phyloP scores from a whole-genome alignment of 164 flowering plant species.

The Magnolia kwangsiensis region DNA sequence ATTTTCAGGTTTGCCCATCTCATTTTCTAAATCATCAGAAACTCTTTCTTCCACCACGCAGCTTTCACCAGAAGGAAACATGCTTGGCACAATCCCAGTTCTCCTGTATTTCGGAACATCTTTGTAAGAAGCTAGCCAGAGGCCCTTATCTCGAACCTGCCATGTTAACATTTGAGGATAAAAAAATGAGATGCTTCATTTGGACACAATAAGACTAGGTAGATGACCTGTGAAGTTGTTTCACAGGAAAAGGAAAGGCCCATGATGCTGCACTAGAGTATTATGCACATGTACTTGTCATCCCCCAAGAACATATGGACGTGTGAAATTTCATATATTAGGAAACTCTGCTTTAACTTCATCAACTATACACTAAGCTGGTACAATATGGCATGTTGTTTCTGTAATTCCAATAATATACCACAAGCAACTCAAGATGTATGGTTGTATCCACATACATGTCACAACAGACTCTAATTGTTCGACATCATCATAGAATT shows the following conservation, averaged over 20 bases:
- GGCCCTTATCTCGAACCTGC: conserved; percentile 84
- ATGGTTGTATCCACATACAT: too few species aligned
- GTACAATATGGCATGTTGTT: too few species aligned
- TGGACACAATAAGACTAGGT: not conserved
- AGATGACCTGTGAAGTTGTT: not conserved
- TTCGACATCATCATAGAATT: too few species aligned
- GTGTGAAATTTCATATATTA: too few species aligned
- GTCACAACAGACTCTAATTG: too few species aligned
- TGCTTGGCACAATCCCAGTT: conserved; percentile 57
- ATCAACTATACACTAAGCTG: too few species aligned
- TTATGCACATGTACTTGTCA: too few species aligned
- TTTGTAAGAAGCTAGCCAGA: conserved; percentile 68
- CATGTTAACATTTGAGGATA: conserved; percentile 10
- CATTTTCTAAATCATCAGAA: conserved; percentile 13
- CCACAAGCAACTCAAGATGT: too few species aligned
- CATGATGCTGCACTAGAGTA: not conserved
- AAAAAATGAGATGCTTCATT: not conserved
- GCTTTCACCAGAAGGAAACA: conserved; percentile 87
- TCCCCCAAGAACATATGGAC: too few species aligned
- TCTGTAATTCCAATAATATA: too few species aligned
- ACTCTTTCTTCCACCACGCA: conserved; percentile 13
- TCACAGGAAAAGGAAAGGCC: not conserved
- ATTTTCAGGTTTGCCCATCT: conserved; percentile 22
- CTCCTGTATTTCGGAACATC: conserved; percentile 50
- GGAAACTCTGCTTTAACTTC: too few species aligned